These are phyloP conservation scores for Schwanniomyces polymorphus DNA, from an alignment of 805 yeast genomes.

Conservation along the genomic window DNA sequence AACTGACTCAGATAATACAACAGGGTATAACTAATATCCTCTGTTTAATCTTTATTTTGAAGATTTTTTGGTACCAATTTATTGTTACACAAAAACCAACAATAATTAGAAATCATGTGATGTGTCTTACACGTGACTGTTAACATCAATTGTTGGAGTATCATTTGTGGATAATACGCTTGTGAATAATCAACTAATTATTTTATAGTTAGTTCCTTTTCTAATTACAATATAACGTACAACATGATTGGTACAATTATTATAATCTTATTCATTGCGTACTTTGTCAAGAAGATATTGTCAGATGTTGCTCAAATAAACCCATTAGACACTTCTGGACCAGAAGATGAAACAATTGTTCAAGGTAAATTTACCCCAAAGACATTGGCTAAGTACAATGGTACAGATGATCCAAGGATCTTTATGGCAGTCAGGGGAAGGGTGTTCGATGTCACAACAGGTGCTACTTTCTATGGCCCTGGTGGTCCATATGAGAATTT, in stretches of 20 bases:
- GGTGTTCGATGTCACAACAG: slow-evolving; percentile 80
- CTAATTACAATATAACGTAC: background rate
- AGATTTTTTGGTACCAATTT: too few species aligned
- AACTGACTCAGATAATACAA: too few species aligned
- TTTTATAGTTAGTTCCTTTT: background rate
- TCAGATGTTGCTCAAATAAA: slow-evolving; percentile 20
- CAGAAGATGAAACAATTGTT: slow-evolving; percentile 28
- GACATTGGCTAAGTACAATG: slow-evolving; percentile 74
- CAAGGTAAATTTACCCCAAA: slow-evolving; percentile 68
- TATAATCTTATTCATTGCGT: slow-evolving; percentile 28
- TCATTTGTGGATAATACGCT: background rate
- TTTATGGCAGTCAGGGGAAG: slow-evolving; percentile 83
- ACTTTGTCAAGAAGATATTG: slow-evolving; percentile 29
- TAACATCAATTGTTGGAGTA: background rate
- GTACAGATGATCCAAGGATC: slow-evolving; percentile 76
- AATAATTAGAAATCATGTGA: too few species aligned
- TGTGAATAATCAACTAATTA: background rate
- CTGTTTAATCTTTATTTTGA: too few species aligned
- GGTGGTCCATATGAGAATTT: slow-evolving; percentile 92
- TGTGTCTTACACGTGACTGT: background rate
- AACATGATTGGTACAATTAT: slow-evolving; percentile 28
- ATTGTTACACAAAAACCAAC: too few species aligned
- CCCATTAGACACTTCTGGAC: slow-evolving; percentile 27
- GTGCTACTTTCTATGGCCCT: slow-evolving; percentile 89
- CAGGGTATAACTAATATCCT: too few species aligned